Evolutionary conservation across 106 monocot species (phyloP).

Genomic region (Platanthera zijinensis): DNA sequence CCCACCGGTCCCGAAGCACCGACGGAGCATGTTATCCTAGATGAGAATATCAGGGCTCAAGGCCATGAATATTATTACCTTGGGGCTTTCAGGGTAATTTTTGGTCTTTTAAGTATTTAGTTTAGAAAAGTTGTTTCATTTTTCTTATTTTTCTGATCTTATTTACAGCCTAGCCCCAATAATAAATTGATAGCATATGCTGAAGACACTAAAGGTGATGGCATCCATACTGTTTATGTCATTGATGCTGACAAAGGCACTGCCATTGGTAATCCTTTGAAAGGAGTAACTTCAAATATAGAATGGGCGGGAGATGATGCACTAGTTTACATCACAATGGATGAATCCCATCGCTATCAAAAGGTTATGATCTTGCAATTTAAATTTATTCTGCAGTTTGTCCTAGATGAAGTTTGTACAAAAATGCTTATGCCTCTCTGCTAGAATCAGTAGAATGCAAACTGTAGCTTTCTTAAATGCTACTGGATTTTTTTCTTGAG

Average conservation of each 20-base stretch:
- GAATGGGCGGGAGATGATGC: constrained; percentile 72
- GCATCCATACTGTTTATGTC: constrained; percentile 60
- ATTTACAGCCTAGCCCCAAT: constrained; percentile 81
- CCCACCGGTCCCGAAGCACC: constrained; percentile 67
- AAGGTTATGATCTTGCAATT: constrained; percentile 37
- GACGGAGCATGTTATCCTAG: constrained; percentile 82
- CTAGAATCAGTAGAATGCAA: neutral
- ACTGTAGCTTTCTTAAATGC: neutral
- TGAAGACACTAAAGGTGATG: constrained; percentile 86
- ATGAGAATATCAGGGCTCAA: constrained; percentile 88
- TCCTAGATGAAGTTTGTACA: neutral
- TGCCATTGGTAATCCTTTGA: constrained; percentile 48
- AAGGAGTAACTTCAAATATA: constrained; percentile 41
- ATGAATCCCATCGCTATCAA: constrained; percentile 63
- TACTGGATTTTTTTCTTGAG: neutral
- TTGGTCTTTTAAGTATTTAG: neutral
- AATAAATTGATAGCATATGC: constrained; percentile 69
- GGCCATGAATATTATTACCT: constrained; percentile 72
- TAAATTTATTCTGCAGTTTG: neutral
- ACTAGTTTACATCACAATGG: constrained; percentile 79
- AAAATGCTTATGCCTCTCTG: neutral
- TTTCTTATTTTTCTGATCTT: neutral
- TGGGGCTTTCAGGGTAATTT: constrained; percentile 64
- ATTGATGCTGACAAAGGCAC: constrained; percentile 63
- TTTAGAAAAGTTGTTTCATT: neutral